Evolutionary conservation across 2,329 filamentous ascomycete genomes (phyloP).

Genomic region (Tolypocladium capitatum): DNA sequence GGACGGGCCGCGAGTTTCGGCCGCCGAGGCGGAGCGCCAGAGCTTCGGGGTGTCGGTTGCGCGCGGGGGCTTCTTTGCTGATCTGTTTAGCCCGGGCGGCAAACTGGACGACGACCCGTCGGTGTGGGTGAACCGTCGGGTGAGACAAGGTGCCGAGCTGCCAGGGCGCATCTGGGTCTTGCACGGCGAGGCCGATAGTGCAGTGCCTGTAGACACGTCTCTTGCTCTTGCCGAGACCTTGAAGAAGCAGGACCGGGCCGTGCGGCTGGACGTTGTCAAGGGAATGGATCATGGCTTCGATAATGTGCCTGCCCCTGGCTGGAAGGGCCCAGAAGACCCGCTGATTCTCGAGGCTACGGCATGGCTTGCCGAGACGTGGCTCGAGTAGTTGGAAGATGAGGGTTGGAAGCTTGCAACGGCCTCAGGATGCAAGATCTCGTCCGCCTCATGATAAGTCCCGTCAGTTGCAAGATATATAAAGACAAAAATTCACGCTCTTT

Average conservation of each 20-base stretch:
- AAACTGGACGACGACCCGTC: not conserved
- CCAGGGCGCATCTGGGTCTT: not conserved
- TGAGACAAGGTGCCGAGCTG: not conserved
- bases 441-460: too few relatives aligned
- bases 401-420: too few relatives aligned
- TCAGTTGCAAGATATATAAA: too few relatives aligned
- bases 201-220: not conserved
- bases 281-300: not conserved
- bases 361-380: not conserved
- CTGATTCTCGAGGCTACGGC: not conserved
- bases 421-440: too few relatives aligned
- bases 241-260: not conserved
- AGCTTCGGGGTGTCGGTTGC: not conserved
- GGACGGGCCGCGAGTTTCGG: not conserved
- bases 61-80: not conserved
- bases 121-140: not conserved
- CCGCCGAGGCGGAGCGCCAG: not conserved
- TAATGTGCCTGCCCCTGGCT: not conserved
- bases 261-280: not conserved
- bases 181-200: slow-evolving; percentile 1
- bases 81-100: not conserved
- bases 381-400: not conserved
- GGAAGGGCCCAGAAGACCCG: not conserved
- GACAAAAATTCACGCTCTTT: too few relatives aligned
- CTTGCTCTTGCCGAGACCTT: not conserved